Percentiles rank a stretch among this genome's conserved stretches.
phyloP scores from a whole-genome alignment of 305 asterid species.

The Ilex paraguariensis region DNA sequence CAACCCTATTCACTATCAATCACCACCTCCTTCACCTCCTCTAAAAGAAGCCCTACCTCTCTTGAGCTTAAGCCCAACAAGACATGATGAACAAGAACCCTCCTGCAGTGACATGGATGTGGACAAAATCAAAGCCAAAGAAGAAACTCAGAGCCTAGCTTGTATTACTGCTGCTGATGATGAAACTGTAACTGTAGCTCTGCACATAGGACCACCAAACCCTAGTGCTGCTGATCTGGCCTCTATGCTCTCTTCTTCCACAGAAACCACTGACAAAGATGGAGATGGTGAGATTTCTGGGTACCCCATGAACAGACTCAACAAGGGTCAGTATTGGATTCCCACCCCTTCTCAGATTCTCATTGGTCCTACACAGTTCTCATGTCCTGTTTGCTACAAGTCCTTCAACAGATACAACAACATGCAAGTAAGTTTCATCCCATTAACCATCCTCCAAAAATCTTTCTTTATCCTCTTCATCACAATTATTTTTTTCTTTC shows the following conservation, averaged over 20 bases:
- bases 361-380: conserved; percentile 88
- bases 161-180: conserved; percentile 3
- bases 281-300: conserved; percentile 25
- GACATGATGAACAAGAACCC: conserved; percentile 22
- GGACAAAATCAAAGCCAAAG: conserved; percentile 15
- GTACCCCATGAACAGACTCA: conserved; percentile 38
- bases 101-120: conserved; percentile 19
- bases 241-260: conserved; percentile 24
- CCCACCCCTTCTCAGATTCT: conserved; percentile 98
- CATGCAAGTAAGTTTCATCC: conserved; percentile 67
- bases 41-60: conserved; percentile 78
- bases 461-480: not conserved
- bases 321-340: conserved; percentile 96
- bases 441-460: not conserved
- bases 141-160: conserved; percentile 4
- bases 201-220: conserved; percentile 89
- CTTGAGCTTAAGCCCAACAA: conserved; percentile 46
- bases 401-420: conserved; percentile 94
- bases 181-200: conserved; percentile 59
- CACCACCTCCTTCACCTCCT: conserved; percentile 73
- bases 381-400: conserved; percentile 90
- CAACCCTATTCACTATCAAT: conserved; percentile 3
- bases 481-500: too few relatives aligned
- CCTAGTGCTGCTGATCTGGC: conserved; percentile 87
- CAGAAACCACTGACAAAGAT: conserved; percentile 8